These are phyloP conservation scores for Lavandula angustifolia DNA, from an alignment of 257 asterid species.

Conservation along the genomic window DNA sequence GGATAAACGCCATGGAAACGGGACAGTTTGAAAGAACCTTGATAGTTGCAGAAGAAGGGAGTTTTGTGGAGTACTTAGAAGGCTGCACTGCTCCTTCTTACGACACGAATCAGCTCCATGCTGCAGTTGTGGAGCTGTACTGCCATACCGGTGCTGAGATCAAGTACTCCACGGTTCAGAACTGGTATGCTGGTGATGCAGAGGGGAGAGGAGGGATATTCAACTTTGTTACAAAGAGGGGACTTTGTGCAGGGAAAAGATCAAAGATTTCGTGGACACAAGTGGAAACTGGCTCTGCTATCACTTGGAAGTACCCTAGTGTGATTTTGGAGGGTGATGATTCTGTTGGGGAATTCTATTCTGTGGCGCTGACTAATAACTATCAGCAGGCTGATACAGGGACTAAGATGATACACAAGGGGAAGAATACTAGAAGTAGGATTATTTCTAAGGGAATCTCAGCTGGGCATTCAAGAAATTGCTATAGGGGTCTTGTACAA, in stretches of 20 bases:
- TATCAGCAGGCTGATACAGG: constrained; percentile 98
- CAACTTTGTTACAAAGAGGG: constrained; percentile 92
- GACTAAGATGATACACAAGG: constrained; percentile 96
- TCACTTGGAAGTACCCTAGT: constrained; percentile 98
- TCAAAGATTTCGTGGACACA: constrained; percentile 98
- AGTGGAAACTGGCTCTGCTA: constrained; percentile 97
- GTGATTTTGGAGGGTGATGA: constrained; percentile 91
- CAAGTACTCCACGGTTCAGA: constrained; percentile 93
- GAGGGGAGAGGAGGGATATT: constrained; percentile 84
- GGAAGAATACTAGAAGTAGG: constrained; percentile 92
- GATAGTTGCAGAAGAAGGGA: constrained; percentile 90
- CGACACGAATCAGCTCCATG: constrained; percentile 88
- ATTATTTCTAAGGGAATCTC: constrained; percentile 94
- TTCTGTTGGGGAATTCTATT: constrained; percentile 92
- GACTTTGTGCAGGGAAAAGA: constrained; percentile 72
- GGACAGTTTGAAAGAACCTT: constrained; percentile 97
- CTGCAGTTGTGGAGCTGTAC: constrained; percentile 91
- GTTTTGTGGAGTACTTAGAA: constrained; percentile 90
- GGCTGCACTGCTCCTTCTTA: constrained; percentile 99
- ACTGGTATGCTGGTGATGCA: constrained; percentile 97
- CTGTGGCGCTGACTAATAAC: constrained; percentile 92
- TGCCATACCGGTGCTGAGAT: constrained; percentile 83
- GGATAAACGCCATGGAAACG: constrained; percentile 95
- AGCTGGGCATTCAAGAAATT: constrained; percentile 83
- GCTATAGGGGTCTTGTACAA: constrained; percentile 91